Evolutionary conservation across 192 early-diverging fungal species (phyloP).

Genomic region (Gamsiella multidivaricata): DNA sequence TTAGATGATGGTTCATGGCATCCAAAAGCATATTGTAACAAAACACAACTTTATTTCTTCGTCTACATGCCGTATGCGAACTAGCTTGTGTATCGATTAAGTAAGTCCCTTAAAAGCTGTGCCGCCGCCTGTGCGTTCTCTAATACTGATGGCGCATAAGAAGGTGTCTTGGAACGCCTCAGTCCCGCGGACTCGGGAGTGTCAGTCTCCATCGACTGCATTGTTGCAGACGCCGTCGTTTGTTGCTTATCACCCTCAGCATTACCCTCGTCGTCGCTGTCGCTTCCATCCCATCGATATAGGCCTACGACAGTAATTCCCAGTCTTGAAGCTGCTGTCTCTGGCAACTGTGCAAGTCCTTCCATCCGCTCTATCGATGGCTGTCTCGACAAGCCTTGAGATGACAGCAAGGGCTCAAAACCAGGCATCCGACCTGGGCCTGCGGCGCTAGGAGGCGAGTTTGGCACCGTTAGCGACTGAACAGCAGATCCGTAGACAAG

Average conservation of each 20-base stretch:
- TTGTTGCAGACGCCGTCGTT: background rate
- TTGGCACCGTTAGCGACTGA: slow-evolving; percentile 3
- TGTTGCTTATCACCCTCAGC: background rate
- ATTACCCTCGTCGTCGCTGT: background rate
- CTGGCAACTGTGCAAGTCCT: background rate
- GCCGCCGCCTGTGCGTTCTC: slow-evolving; percentile 29
- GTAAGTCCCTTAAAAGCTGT: background rate
- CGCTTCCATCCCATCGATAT: slow-evolving; percentile 20
- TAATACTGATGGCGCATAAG: slow-evolving; percentile 13
- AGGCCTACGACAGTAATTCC: slow-evolving; percentile 13
- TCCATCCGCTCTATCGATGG: background rate
- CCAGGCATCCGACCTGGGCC: background rate
- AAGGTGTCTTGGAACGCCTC: background rate
- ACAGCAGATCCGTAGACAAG: slow-evolving; percentile 18
- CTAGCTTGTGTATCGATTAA: slow-evolving; percentile 18
- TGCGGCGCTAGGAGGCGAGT: background rate
- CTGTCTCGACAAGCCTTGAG: background rate
- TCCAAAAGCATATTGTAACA: background rate
- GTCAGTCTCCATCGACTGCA: background rate
- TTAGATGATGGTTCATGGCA: too few relatives aligned
- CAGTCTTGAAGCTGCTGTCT: slow-evolving; percentile 5
- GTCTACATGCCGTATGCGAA: background rate
- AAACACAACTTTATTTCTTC: background rate
- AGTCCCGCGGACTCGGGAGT: too few relatives aligned
- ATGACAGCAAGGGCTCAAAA: background rate